These are phyloP conservation scores for Berkeleyomyces basicola DNA, from an alignment of 2,329 filamentous ascomycete species.

Conservation along the genomic window DNA sequence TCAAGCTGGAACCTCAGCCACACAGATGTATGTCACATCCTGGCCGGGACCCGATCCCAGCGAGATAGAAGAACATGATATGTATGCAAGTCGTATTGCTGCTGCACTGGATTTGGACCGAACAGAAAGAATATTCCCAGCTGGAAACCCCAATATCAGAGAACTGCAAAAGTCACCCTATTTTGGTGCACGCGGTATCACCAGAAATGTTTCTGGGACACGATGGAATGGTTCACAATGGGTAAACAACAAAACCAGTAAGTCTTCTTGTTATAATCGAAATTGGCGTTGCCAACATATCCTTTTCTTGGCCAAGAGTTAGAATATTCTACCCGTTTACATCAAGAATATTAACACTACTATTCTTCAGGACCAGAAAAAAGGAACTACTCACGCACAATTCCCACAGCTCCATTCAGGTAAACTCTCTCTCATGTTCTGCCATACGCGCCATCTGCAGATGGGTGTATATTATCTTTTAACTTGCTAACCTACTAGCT, in stretches of 20 bases:
- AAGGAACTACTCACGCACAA: neutral
- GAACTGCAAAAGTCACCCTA: constrained; percentile 19
- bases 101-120: constrained; percentile 67
- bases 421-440: constrained; percentile 16
- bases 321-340: no score
- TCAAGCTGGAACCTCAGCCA: constrained; percentile 54
- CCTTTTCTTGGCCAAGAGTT: no score
- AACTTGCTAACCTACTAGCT: neutral
- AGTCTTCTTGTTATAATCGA: neutral
- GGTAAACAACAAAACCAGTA: constrained; percentile 17
- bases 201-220: constrained; percentile 5
- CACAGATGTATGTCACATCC: constrained; percentile 38
- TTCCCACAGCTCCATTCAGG: constrained; percentile 13
- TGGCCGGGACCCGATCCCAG: constrained; percentile 28
- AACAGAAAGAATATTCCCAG: constrained; percentile 42
- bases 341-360: neutral
- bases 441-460: neutral
- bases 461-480: neutral
- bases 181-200: constrained; percentile 12
- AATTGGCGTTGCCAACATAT: neutral
- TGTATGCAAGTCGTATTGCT: constrained; percentile 60
- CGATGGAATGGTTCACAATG: constrained; percentile 28
- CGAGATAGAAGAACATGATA: constrained; percentile 44
- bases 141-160: constrained; percentile 19
- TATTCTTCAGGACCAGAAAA: neutral